Conservation (phyloP, 768 basidiomycete species). For the Scleroderma citrinum region DNA sequence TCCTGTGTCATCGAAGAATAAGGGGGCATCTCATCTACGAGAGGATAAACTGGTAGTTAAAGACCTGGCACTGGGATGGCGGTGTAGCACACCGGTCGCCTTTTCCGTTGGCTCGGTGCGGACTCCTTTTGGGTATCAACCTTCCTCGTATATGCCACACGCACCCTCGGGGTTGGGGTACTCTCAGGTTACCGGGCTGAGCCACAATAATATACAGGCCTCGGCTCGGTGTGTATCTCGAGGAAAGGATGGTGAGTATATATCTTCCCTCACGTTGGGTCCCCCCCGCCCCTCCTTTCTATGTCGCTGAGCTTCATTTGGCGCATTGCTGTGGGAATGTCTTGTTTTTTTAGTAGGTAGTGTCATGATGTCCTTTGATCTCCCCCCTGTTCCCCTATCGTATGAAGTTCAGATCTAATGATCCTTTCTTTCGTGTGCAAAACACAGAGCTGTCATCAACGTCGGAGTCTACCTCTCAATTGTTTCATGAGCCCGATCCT, state of each 20-base stretch:
- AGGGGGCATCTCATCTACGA: neutral
- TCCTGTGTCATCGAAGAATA: neutral
- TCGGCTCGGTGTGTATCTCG: neutral
- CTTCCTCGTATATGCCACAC: neutral
- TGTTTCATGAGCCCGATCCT: neutral
- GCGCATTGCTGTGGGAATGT: neutral
- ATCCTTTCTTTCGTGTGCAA: neutral
- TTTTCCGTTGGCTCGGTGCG: neutral
- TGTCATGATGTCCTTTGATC: neutral
- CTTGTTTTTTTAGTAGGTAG: neutral
- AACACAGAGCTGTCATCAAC: neutral
- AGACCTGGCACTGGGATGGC: neutral
- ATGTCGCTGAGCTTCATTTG: neutral
- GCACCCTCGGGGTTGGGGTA: neutral
- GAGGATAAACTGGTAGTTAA: neutral
- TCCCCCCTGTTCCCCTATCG: neutral
- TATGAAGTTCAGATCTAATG: neutral
- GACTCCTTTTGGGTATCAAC: neutral
- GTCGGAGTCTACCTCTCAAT: neutral
- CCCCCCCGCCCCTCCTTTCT: neutral
- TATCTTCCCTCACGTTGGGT: neutral
- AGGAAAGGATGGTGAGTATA: constrained; percentile 1
- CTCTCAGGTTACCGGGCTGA: neutral
- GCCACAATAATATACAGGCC: neutral
- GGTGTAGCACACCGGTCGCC: neutral